Evolutionary conservation across 257 asterid genomes (phyloP), one percentile per base, ranked within the genome.

Genomic region (Solanum chiquidenum): DNA sequence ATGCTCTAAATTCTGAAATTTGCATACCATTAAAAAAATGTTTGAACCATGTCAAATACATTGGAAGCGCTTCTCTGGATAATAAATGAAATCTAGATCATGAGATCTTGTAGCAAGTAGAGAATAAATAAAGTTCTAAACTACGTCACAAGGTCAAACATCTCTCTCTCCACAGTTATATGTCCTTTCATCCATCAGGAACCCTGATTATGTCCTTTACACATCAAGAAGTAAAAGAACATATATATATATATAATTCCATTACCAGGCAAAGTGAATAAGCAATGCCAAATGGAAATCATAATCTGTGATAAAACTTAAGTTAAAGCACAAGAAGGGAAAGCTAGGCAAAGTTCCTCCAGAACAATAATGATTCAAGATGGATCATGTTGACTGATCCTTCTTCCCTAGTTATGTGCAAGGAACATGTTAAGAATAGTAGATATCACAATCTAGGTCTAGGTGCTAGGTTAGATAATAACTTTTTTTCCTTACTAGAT

Each of bases 1-100:
- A 21, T 33, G 34, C 90, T 87, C 90, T 33, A 86, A 49, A n/a
- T 55, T 87, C 92, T 89, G 83, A 37, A 76, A 55, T 16, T 44
- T 64, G 27, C 31, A n/a, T 69, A 3, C 66, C 42, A 49, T 82
- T 58, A 58, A 31, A 42, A 42, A 84, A 42, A 46, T 49, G 14
- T 42, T 38, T 25, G 37, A 73, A 87, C 86, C 87, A 75, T 2
- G 13, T 62, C 52, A 66, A 49, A 11, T 74, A 62, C 46, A 64
- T 23, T 29, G 52, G 86, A 49, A 82, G 55, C 2, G 7, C 86
- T 82, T 79, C 25, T 49, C 31, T 11, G 86, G 16, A 31, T 46
- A 46, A 46, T 25, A 82, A 9, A 82, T 49, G 85, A 80, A 80
- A 13, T 44, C 68, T 80, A 46, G 38, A 80, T 16, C 66, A 46